A percentile compares a stretch with the other conserved stretches of the same genome.
Conservation (phyloP, 495 filamentous ascomycete species). For the Aspergillus avenaceus region DNA sequence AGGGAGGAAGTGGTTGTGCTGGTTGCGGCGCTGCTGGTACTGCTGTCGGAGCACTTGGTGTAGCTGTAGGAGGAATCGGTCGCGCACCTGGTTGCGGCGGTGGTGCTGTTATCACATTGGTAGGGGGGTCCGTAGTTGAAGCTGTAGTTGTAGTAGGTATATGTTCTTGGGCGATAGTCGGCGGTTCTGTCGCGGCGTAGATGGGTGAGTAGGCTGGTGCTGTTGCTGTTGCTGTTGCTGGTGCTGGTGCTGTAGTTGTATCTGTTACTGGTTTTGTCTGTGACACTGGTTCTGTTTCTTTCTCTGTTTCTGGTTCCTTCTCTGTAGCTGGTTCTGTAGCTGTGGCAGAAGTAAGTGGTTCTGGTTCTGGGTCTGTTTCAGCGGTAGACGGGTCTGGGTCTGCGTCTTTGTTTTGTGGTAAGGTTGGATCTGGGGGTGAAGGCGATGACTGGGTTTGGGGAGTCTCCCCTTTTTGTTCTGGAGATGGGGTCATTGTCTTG, state of each 20-base stretch:
- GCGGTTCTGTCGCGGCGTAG: constrained; percentile 48
- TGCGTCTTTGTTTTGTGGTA: neutral
- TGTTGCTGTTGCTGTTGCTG: constrained; percentile 29
- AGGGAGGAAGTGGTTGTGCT: constrained; percentile 14
- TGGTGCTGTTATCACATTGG: too few relatives aligned
- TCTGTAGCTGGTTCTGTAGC: too few relatives aligned
- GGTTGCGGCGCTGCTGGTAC: constrained; percentile 19
- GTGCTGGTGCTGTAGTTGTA: too few relatives aligned
- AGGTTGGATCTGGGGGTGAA: constrained; percentile 23
- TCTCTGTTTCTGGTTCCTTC: too few relatives aligned
- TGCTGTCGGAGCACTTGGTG: constrained; percentile 15
- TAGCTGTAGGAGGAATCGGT: constrained; percentile 1
- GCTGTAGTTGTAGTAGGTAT: constrained; percentile 17
- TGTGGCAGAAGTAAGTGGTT: constrained; percentile 18
- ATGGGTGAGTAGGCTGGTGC: constrained; percentile 36
- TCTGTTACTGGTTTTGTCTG: too few relatives aligned
- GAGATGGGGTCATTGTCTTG: neutral
- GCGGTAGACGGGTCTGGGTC: neutral
- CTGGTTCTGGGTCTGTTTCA: too few relatives aligned
- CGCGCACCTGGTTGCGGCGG: too few relatives aligned
- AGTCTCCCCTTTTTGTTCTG: constrained; percentile 14
- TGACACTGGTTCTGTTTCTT: too few relatives aligned
- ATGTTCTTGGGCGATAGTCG: constrained; percentile 15
- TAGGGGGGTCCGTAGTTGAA: constrained; percentile 16
- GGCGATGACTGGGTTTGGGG: constrained; percentile 33